Percentiles rank a stretch among this genome's conserved stretches.
phyloP scores from a whole-genome alignment of 1,284 basidiomycete species.

The Mycocalia duriaeana region DNA sequence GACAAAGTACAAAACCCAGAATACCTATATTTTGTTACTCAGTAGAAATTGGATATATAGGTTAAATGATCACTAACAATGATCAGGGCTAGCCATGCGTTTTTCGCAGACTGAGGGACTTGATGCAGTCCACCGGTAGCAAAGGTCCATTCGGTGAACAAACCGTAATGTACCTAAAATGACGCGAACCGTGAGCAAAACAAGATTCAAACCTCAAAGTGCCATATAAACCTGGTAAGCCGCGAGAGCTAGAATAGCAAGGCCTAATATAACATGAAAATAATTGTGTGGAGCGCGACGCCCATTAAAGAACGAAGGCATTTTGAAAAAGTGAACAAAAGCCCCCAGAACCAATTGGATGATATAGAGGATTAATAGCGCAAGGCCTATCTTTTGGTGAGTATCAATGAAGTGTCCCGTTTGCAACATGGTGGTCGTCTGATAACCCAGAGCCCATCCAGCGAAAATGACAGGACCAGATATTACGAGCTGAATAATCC shows the following conservation, averaged over 20 bases:
- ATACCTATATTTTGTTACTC: conserved; percentile 29
- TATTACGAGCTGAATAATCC: conserved; percentile 40
- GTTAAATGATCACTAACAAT: conserved; percentile 31
- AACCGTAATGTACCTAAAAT: conserved; percentile 45
- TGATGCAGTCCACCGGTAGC: conserved; percentile 30
- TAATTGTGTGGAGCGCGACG: conserved; percentile 46
- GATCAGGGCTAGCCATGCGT: conserved; percentile 45
- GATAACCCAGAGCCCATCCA: conserved; percentile 39
- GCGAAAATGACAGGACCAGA: conserved; percentile 45
- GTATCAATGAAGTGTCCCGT: conserved; percentile 33
- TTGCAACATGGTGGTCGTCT: conserved; percentile 24
- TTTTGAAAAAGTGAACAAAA: conserved; percentile 48
- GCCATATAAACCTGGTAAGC: conserved; percentile 36
- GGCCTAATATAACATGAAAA: conserved; percentile 40
- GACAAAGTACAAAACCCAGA: conserved; percentile 41
- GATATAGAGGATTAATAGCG: conserved; percentile 52
- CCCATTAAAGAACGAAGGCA: conserved; percentile 30
- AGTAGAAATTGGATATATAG: background rate
- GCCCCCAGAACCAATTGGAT: conserved; percentile 47
- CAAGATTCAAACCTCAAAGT: background rate
- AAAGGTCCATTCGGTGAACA: conserved; percentile 40
- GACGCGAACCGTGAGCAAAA: background rate
- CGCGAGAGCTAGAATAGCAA: conserved; percentile 41
- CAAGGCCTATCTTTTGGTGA: conserved; percentile 53
- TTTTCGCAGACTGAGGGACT: conserved; percentile 37